Percentiles rank a stretch among this genome's conserved stretches.
phyloP scores from a whole-genome alignment of 2,329 filamentous ascomycete species.

The Pseudogymnoascus sp. region DNA sequence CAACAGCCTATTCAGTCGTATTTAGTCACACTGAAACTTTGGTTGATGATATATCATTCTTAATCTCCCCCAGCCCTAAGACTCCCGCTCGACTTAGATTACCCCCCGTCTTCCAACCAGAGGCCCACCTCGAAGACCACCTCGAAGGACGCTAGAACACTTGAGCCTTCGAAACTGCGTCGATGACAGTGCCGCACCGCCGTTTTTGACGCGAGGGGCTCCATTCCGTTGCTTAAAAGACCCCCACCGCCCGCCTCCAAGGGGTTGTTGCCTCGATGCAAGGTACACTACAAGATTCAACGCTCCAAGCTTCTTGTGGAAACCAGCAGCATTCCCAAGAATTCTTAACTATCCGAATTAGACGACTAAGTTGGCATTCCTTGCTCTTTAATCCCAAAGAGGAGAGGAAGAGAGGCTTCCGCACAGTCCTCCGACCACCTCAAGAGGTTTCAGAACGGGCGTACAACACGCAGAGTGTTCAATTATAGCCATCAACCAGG shows the following conservation, averaged over 20 bases:
- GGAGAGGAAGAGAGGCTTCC: background rate
- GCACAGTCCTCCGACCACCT: background rate
- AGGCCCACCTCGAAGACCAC: background rate
- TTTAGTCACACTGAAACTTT: background rate
- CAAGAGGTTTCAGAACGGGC: background rate
- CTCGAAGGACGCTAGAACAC: background rate
- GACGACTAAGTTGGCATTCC: background rate
- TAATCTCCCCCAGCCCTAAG: conserved; percentile 1
- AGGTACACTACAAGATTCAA: background rate
- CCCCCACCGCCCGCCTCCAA: background rate
- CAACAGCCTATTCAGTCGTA: background rate
- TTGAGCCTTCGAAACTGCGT: background rate
- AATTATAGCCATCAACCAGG: background rate
- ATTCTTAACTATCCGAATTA: background rate
- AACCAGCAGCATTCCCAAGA: conserved; percentile 7
- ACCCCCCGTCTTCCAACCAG: background rate
- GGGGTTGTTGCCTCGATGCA: background rate
- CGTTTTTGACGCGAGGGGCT: conserved; percentile 4
- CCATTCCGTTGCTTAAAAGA: background rate
- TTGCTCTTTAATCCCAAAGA: background rate
- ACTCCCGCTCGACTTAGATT: background rate
- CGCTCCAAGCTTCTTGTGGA: background rate
- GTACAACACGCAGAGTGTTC: background rate
- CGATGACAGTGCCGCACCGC: background rate
- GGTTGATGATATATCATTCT: conserved; percentile 3